Conservation (phyloP, 83 land plant species). For the Picea mariana region DNA sequence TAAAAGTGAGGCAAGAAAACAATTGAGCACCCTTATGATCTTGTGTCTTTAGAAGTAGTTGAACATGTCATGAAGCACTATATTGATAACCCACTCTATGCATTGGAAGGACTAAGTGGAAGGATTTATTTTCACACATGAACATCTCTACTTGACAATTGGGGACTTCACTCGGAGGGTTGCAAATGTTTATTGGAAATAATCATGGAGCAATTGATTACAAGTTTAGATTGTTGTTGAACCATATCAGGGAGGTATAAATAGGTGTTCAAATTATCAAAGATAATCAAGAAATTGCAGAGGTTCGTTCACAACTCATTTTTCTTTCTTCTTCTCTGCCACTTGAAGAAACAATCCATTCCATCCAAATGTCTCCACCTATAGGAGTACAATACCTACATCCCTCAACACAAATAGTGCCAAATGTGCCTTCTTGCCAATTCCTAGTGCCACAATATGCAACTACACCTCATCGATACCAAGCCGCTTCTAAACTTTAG, state of each 20-base stretch:
- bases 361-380: no score
- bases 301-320: slow-evolving; percentile 56
- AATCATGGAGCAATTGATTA: slow-evolving; percentile 69
- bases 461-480: slow-evolving; percentile 23
- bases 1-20: slow-evolving; percentile 27
- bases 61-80: slow-evolving; percentile 67
- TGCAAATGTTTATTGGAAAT: slow-evolving; percentile 56
- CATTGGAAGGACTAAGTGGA: slow-evolving; percentile 71
- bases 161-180: slow-evolving; percentile 52
- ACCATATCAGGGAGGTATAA: slow-evolving; percentile 75
- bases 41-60: slow-evolving; percentile 48
- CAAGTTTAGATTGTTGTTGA: slow-evolving; percentile 69
- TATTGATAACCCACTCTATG: slow-evolving; percentile 62
- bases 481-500: slow-evolving; percentile 9
- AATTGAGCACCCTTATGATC: slow-evolving; percentile 30
- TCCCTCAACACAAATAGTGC: no score
- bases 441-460: neutral
- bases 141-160: slow-evolving; percentile 63
- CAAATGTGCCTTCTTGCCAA: no score
- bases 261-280: slow-evolving; percentile 58
- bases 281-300: slow-evolving; percentile 71
- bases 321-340: neutral
- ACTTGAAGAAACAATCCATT: no score
- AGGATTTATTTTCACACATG: slow-evolving; percentile 54
- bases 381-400: no score